Base-by-base conservation (phyloP, 2,329 filamentous ascomycete species). In the Neophaeococcomyces aloes region DNA sequence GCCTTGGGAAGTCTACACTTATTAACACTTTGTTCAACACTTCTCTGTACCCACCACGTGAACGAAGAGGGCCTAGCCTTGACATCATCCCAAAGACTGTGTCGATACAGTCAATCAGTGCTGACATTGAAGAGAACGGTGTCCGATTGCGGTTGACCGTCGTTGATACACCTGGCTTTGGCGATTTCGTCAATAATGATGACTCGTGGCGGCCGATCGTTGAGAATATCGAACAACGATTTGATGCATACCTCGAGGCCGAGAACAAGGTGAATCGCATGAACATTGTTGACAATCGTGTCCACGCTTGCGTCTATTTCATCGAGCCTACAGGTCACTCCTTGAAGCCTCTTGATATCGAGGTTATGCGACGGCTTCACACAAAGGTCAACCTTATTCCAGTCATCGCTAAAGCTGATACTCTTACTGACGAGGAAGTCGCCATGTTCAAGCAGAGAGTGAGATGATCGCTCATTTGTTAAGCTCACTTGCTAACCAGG, bases 221-320 rank as follows among this genome's bases (percentile, higher is more conserved):
- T 59, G 91, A 98, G 75, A 96, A 96, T 75, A 96, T 98, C 60
- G 91, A 98, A 75, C 87, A 94, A 76, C 85, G 91, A 57, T 98
- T 91, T 62, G 91, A 98, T 68, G 88, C 91, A 42, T 98, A 96
- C 68, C 76, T 98, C 48, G 91, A 98, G 68, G 89, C 91, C 35
- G 91, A 98, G 78, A 98, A 98, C 80, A 98, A 96, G 79, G 87
- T 98, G 65, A 98, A 98, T 76, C 86, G 91, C 60, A 94, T 95
- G 81, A 98, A 98, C 77, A 96, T 96, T 66, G 83, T 98, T 51
- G 91, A 98, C 72, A 98, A 96, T 76, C 85, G 91, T 59, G 93
- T 98, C 52, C 91, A 98, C 61, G 91, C 91, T 45, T 96, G 93
- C 60, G 91, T 98, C 51, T 98, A 95, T 79, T 98, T 98, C 74